Evolutionary conservation across 2,329 filamentous ascomycete genomes (phyloP).

Genomic region (Epichloe baconii): DNA sequence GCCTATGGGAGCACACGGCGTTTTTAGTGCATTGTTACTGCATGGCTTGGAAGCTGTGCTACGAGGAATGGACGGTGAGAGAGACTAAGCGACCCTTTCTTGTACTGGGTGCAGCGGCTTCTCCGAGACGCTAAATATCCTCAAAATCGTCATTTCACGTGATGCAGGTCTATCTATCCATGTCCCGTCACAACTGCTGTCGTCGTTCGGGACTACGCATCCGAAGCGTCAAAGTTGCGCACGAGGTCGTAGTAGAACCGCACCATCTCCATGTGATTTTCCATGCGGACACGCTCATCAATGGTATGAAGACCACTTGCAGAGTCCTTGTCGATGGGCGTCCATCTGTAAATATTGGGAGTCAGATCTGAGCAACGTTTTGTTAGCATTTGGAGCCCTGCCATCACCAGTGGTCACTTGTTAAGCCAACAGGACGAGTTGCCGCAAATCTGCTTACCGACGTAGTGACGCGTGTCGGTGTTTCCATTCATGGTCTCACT

Average conservation of each 20-base stretch:
- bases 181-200: not conserved
- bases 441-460: constrained; percentile 15
- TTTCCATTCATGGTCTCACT: constrained; percentile 31
- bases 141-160: no score
- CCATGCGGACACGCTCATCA: constrained; percentile 26
- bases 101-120: no score
- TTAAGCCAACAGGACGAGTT: not conserved
- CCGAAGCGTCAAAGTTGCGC: constrained; percentile 27
- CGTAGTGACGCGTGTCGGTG: constrained; percentile 29
- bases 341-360: constrained; percentile 29
- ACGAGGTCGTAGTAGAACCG: constrained; percentile 32
- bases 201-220: not conserved
- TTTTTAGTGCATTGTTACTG: no score
- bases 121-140: no score
- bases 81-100: no score
- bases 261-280: constrained; percentile 26
- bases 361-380: constrained; percentile 13
- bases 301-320: constrained; percentile 27
- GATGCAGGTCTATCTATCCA: not conserved
- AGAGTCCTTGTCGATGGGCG: constrained; percentile 19
- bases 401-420: no score
- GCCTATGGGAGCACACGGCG: no score
- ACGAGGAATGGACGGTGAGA: no score
- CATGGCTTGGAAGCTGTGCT: no score
- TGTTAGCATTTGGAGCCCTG: not conserved